These are phyloP conservation scores for Cerrena zonata DNA, from an alignment of 1,284 basidiomycete species.

Conservation along the genomic window DNA sequence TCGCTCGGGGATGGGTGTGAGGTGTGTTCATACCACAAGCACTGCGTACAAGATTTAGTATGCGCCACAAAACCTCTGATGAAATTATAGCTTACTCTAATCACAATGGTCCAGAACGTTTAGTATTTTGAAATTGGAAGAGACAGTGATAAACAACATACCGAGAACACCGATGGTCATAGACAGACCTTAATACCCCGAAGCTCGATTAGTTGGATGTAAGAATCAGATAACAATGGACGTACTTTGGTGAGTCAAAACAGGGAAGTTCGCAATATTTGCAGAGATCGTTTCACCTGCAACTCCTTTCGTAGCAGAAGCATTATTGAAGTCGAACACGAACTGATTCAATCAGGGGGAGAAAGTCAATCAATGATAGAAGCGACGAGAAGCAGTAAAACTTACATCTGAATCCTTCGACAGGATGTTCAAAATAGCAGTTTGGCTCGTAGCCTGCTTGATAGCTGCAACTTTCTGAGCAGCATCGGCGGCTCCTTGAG, in stretches of 20 bases:
- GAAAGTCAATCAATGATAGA: too few relatives aligned
- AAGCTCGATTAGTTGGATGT: too few relatives aligned
- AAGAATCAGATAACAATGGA: constrained; percentile 19
- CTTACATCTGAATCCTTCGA: neutral
- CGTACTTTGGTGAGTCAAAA: constrained; percentile 16
- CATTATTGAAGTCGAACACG: constrained; percentile 17
- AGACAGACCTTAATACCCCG: too few relatives aligned
- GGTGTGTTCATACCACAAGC: constrained; percentile 29
- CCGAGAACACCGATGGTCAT: too few relatives aligned
- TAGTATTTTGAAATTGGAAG: too few relatives aligned
- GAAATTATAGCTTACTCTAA: too few relatives aligned
- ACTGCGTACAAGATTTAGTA: too few relatives aligned
- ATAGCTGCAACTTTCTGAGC: neutral
- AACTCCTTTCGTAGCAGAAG: constrained; percentile 10
- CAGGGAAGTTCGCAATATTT: constrained; percentile 15
- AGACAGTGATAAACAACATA: too few relatives aligned
- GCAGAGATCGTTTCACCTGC: constrained; percentile 16
- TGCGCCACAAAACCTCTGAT: too few relatives aligned
- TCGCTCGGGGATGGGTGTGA: constrained; percentile 29
- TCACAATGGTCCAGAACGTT: too few relatives aligned
- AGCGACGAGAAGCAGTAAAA: too few relatives aligned
- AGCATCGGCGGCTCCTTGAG: neutral
- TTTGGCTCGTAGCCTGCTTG: neutral
- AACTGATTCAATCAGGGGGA: too few relatives aligned
- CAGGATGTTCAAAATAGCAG: neutral